A percentile compares a stretch with the other conserved stretches of the same genome.
phyloP scores from a whole-genome alignment of 345 rosid species.

The Firmiana major region DNA sequence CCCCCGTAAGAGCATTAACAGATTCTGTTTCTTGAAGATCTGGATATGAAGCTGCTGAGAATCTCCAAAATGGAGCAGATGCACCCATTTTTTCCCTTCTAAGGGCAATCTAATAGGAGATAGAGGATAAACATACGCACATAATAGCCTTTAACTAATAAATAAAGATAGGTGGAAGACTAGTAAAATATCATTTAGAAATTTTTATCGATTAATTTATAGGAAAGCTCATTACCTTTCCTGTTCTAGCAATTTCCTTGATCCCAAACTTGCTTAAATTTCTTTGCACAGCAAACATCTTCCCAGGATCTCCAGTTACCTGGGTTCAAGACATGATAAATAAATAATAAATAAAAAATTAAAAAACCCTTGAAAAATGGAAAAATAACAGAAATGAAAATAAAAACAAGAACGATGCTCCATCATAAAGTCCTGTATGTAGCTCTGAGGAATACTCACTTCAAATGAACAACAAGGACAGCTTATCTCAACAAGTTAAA shows the following conservation, averaged over 20 bases:
- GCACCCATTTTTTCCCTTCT: constrained; percentile 91
- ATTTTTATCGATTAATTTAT: constrained; percentile 1
- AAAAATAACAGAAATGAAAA: background rate
- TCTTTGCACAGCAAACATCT: constrained; percentile 88
- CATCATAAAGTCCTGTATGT: background rate
- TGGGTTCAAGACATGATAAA: constrained; percentile 17
- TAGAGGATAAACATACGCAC: background rate
- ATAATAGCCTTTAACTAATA: background rate
- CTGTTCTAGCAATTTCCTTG: constrained; percentile 82
- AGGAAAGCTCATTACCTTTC: constrained; percentile 40
- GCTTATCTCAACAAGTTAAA: background rate
- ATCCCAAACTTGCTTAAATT: constrained; percentile 86
- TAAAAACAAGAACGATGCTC: too few relatives aligned
- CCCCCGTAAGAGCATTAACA: constrained; percentile 36
- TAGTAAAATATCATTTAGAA: background rate
- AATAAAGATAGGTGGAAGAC: background rate
- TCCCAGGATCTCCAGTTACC: constrained; percentile 99
- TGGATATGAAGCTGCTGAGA: constrained; percentile 95
- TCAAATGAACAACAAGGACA: background rate
- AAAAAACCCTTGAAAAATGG: too few relatives aligned
- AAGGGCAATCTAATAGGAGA: constrained; percentile 64
- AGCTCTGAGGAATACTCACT: background rate
- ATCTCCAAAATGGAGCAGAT: constrained; percentile 91
- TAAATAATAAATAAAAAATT: too few relatives aligned
- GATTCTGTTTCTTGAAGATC: constrained; percentile 58